Evolutionary conservation across 805 yeast species (phyloP).

Genomic region (Ogataea chonburiensis): DNA sequence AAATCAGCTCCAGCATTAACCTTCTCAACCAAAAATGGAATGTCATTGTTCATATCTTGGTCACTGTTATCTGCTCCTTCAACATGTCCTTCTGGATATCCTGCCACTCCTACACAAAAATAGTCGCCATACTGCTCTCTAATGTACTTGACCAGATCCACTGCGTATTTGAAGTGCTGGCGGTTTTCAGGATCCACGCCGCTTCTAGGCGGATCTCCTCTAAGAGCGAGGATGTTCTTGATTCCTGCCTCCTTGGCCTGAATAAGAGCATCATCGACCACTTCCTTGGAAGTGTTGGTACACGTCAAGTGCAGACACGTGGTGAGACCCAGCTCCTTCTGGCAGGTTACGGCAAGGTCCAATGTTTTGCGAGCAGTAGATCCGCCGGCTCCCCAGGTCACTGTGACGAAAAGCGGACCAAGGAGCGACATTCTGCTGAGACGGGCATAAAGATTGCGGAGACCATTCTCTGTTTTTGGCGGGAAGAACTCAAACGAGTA

Average conservation of each 20-base stretch:
- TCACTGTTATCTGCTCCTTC: constrained; percentile 70
- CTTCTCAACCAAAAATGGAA: constrained; percentile 80
- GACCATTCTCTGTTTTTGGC: constrained; percentile 89
- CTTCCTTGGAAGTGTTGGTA: constrained; percentile 78
- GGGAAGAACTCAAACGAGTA: constrained; percentile 96
- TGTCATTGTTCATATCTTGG: constrained; percentile 67
- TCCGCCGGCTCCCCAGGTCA: constrained; percentile 99
- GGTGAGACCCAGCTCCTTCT: constrained; percentile 73
- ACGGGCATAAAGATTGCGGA: constrained; percentile 80
- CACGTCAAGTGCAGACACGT: constrained; percentile 95
- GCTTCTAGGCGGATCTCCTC: constrained; percentile 95
- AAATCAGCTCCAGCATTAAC: constrained; percentile 94
- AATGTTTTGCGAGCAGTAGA: constrained; percentile 84
- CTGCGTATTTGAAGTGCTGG: constrained; percentile 69
- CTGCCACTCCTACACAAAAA: constrained; percentile 95
- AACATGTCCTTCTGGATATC: constrained; percentile 96
- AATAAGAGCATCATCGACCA: constrained; percentile 76
- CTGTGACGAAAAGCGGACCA: constrained; percentile 86
- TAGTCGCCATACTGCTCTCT: constrained; percentile 67
- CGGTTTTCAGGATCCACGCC: constrained; percentile 45
- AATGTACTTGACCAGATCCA: constrained; percentile 83
- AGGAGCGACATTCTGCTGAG: constrained; percentile 84
- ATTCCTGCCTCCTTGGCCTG: constrained; percentile 77
- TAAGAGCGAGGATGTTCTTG: constrained; percentile 81
- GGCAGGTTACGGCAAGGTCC: constrained; percentile 77